Base-by-base conservation (phyloP, 2,329 filamentous ascomycete species). In the Trichoderma koningiopsis region DNA sequence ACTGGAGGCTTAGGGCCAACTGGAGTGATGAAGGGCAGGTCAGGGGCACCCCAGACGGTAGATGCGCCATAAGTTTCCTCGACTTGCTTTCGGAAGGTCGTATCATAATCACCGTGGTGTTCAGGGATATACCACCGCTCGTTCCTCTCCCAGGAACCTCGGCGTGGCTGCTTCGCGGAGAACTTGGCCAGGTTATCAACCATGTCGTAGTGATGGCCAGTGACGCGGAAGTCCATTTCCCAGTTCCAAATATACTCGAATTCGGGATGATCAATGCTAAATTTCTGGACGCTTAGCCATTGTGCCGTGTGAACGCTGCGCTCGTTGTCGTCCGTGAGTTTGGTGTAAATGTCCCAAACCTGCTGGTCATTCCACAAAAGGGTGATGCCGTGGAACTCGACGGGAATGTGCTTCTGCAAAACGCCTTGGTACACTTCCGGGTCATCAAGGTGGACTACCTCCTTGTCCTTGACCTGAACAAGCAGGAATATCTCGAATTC, bases 231-330 rank as follows among this genome's bases (percentile, higher is more conserved):
- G 76, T 96, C 92, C 80, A 93, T 92, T 77, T 96, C 93, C 92
- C 92, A 94, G 77, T 95, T 94, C 92, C 92, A 96, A 73, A 93
- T 85, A 74, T 87, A 93, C 73, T 94, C 91, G 72, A 92, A 96
- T 74, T 95, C 89, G 0, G 91, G 91, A 74, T 93, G 90, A 61
- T 91, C 90, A 74, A 91, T 86, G 70, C 88, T 88, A 76, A 94
- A 94, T 79, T 90, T 90, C 76, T 94, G 92, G 2, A 94, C 84
- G 6, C 91, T 90, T 73, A 93, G 84, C 83, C 90, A 92, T 74
- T 92, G 90, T 35, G 86, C 83, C 33, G 84, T 84, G 73, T 88
- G 86, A n/a, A 88, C 87, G 63, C 79, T 83, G 70, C 83, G 78
- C 68, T 84, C 83, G 64, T 83, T 79, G 7, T 80, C 86, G 68